Evolutionary conservation across 2,329 filamentous ascomycete species (phyloP).

Genomic region (Stachybotrys elegans): DNA sequence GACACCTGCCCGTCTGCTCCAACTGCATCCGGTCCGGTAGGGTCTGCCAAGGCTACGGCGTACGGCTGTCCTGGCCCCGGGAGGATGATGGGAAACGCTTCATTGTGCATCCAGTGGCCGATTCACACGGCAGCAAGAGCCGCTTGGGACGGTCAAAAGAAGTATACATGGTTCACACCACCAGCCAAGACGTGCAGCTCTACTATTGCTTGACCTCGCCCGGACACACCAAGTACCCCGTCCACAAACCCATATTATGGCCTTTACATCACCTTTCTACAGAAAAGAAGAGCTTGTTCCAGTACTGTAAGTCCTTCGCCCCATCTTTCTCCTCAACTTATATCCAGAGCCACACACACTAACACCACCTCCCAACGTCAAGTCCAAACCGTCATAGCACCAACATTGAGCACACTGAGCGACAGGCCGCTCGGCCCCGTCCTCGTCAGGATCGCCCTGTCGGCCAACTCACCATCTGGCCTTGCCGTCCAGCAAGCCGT

Average conservation of each 20-base stretch:
- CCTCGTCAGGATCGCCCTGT: neutral
- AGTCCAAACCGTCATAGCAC: neutral
- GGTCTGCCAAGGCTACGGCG: conserved; percentile 5
- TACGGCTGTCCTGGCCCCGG: conserved; percentile 7
- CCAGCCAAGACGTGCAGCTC: neutral
- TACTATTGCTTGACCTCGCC: neutral
- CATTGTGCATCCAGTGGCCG: neutral
- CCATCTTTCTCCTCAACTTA: neutral
- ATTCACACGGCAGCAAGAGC: neutral
- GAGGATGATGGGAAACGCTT: conserved; percentile 1
- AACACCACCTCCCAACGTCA: neutral
- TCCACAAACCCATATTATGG: neutral
- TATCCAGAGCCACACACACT: neutral
- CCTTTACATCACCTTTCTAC: neutral
- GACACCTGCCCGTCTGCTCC: neutral
- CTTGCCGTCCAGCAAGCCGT: neutral
- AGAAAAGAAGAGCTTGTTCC: neutral
- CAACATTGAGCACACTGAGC: neutral
- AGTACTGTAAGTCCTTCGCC: neutral
- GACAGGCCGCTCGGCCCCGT: neutral
- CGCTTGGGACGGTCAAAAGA: neutral
- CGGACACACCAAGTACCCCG: neutral
- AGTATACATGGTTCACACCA: neutral
- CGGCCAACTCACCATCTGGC: neutral
- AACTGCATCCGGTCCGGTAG: neutral